Conservation (phyloP, 2,329 filamentous ascomycete species). For the Diplodia sapinea region DNA sequence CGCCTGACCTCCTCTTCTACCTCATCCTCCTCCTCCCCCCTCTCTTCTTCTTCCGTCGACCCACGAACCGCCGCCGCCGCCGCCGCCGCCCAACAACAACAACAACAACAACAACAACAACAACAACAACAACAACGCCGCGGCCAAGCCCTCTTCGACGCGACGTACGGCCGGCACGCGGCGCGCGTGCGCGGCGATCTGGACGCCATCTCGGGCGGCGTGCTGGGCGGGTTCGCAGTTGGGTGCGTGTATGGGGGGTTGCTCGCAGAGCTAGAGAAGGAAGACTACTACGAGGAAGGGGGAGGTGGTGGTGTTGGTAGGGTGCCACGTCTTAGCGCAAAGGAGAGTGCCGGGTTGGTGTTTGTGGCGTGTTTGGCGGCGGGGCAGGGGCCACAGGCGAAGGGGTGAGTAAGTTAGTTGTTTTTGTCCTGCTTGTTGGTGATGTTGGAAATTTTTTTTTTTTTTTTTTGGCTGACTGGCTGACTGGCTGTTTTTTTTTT, state of each 20-base stretch:
- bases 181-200: slow-evolving; percentile 26
- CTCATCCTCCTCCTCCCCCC: not conserved
- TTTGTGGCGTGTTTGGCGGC: slow-evolving; percentile 26
- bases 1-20: not conserved
- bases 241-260: slow-evolving; percentile 31
- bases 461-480: not conserved
- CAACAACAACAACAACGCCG: not conserved
- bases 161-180: slow-evolving; percentile 31
- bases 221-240: slow-evolving; percentile 30
- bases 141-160: slow-evolving; percentile 30
- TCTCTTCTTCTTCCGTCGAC: too few species aligned
- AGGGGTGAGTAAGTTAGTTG: slow-evolving; percentile 13
- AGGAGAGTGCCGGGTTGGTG: slow-evolving; percentile 22
- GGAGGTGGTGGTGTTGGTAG: not conserved
- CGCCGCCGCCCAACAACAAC: too few species aligned
- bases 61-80: too few species aligned
- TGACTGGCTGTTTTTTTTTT: not conserved
- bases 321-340: not conserved
- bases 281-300: not conserved
- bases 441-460: not conserved
- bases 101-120: too few species aligned
- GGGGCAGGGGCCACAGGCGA: slow-evolving; percentile 22
- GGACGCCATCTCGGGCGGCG: slow-evolving; percentile 26
- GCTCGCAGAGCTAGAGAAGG: not conserved
- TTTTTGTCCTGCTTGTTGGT: not conserved